Percentiles rank a stretch among this genome's conserved stretches.
phyloP scores from a whole-genome alignment of 2,329 filamentous ascomycete species.

The Pseudogymnoascus sp. region DNA sequence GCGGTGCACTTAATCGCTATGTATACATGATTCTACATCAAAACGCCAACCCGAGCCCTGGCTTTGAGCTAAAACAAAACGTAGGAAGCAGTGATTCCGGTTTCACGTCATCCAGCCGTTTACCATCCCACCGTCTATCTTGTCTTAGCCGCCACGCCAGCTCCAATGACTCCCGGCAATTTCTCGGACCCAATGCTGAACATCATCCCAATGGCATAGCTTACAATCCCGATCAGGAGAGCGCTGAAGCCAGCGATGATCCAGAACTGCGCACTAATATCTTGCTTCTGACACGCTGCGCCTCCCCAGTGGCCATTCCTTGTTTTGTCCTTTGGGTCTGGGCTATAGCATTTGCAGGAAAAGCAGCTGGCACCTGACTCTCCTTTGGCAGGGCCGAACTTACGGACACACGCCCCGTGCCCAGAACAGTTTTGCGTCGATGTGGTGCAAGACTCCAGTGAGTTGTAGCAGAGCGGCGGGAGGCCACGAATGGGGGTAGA shows the following conservation, averaged over 20 bases:
- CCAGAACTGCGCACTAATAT: conserved; percentile 85
- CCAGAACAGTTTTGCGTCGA: conserved; percentile 73
- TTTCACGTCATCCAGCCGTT: conserved; percentile 6
- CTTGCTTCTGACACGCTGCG: conserved; percentile 79
- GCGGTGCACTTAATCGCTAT: conserved; percentile 5
- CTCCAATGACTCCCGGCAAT: conserved; percentile 90
- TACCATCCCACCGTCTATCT: conserved; percentile 18
- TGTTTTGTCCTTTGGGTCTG: conserved; percentile 44
- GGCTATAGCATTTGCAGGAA: conserved; percentile 58
- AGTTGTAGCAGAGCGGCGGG: conserved; percentile 67
- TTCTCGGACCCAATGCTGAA: conserved; percentile 80
- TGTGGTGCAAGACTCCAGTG: conserved; percentile 58
- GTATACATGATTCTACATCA: conserved; percentile 10
- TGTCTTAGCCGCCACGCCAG: conserved; percentile 70
- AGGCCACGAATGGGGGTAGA: conserved; percentile 20
- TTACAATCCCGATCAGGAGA: conserved; percentile 58
- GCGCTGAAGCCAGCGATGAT: conserved; percentile 71
- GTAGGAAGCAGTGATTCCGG: neutral
- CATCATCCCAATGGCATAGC: conserved; percentile 67
- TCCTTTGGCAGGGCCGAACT: conserved; percentile 43
- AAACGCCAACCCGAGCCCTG: conserved; percentile 6
- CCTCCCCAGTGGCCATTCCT: conserved; percentile 66
- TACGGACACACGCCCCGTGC: conserved; percentile 69
- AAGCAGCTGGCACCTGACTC: conserved; percentile 56
- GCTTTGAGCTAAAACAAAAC: conserved; percentile 7